Conservation (phyloP, 805 yeast species). For the Kodamaea neixiangensis region DNA sequence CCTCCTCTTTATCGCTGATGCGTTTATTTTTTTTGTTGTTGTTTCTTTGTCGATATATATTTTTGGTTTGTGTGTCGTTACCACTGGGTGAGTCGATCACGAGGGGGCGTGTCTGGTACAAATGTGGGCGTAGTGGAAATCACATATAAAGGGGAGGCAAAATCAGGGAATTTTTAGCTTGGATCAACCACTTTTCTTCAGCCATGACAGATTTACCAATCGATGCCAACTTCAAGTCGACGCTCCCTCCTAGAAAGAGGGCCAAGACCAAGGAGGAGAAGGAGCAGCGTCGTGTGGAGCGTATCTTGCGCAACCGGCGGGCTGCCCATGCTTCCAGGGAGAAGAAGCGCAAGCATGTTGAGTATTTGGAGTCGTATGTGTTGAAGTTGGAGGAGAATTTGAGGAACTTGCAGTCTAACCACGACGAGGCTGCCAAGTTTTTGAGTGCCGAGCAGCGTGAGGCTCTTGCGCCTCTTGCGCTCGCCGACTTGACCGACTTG, state of each 20-base stretch:
- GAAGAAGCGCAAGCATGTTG: constrained; percentile 91
- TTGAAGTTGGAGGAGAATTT: constrained; percentile 42
- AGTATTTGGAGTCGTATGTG: constrained; percentile 70
- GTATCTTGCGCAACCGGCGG: constrained; percentile 89
- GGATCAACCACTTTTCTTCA: background rate
- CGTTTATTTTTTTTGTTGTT: background rate
- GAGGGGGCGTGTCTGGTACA: constrained; percentile 3
- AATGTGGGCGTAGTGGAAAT: constrained; percentile 9
- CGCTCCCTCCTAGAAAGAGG: constrained; percentile 92
- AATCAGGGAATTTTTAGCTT: constrained; percentile 1
- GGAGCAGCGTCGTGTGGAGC: constrained; percentile 92
- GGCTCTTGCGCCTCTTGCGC: constrained; percentile 9
- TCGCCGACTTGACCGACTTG: constrained; percentile 24
- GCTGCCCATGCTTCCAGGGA: constrained; percentile 98
- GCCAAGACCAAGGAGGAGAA: constrained; percentile 97
- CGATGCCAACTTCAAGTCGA: constrained; percentile 31
- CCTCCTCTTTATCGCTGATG: background rate
- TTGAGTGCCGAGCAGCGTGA: constrained; percentile 14
- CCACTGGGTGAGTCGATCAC: background rate
- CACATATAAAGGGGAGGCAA: constrained; percentile 1
- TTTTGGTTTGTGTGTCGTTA: background rate
- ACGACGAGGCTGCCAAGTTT: constrained; percentile 18
- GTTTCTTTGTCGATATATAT: background rate
- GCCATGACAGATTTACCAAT: constrained; percentile 12
- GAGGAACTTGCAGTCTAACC: constrained; percentile 26